Base-by-base conservation (phyloP, 2,329 filamentous ascomycete genomes). In the Cercospora janseana region DNA sequence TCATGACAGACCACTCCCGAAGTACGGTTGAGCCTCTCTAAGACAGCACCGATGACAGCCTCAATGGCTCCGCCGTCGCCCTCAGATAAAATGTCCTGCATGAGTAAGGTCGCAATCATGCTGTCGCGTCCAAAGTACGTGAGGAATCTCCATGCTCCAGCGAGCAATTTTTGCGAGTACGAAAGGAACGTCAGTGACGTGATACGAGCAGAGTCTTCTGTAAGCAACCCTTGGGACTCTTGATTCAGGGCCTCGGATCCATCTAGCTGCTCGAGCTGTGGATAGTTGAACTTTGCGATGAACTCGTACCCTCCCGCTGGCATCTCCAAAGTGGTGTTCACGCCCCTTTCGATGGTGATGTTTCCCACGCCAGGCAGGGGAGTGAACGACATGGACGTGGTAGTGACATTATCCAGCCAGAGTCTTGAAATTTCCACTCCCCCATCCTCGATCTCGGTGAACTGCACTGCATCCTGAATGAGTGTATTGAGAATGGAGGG, bases 61-160 rank as follows among this genome's bases (percentile, higher is more conserved):
- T 86, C 82, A 10, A 82, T 71, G 0, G 80, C 75, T 3, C 79
- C 75, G 0, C 70, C 75, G 28, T 79, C 68, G 0, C 79, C 80
- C 34, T 74, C 69, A 43, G 78, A 82, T 1, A 86, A 68, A 0
- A 85, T 71, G 0, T 79, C 75, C 49, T 81, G 75, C 23, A 85
- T 68, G 0, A 86, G 68, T 0, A 85, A 71, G 10, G 78, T 70
- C 1, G 79, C 72, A 29, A 86, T 82, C 73, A 85, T 81, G 53
- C 76, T 81, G 60, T 86, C 82, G 8, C 82, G 75, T 0, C 81
- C 82, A 66, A 86, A 85, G 60, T 85, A 86, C 0, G 82, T 85
- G 35, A 86, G 64, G 57, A 85, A 86, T 1, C 81, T 70, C 82
- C 81, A 86, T 3, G 79, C 80, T 8, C 82, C 82, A 1, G 83